Base-by-base conservation (phyloP, 306 rosid genomes). In the Parietaria judaica region DNA sequence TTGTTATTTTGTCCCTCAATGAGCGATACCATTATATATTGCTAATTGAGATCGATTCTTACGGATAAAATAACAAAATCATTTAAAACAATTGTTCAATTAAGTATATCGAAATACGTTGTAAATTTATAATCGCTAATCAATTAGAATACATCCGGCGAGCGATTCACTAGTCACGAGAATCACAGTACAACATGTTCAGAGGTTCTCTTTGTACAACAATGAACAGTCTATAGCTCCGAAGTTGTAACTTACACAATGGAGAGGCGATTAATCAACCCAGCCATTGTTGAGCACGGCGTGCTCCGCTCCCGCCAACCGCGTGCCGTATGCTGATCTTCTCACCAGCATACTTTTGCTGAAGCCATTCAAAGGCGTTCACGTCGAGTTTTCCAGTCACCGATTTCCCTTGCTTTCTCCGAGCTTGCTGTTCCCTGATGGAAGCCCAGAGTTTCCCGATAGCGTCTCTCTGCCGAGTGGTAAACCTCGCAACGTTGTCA, bases 311-410 rank as follows among this genome's bases (percentile, higher is more conserved):
- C 6, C 64, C 88, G 38, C 96, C 96, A 60, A 92, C 96, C 52
- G 99, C 77, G 62, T 70, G 96, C 9, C 96, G 74, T 67, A 92
- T 86, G 78, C 99, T 92, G 73, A 92, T 86, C 83, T 88, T 92
- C 80, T 88, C 99, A 7, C 45, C 64, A 56, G 96, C 84, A 60
- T 86, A 92, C 63, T 86, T 88, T 63, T 86, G 79, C 67, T 86
- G 96, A 68, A 92, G 88, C 94, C 94, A 80, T 66, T 92, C 99
- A 50, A 92, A 92, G 4, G 48, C 90, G 78, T 88, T 92, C 8
- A 86, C 90, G 44, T 92, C 99, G 39, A 92, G 94, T 67, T 92
- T 88, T 60, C 96, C 99, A 35, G 72, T 80, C n/a, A 84, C 83
- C 6, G 99, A 82, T 71, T 82, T 88, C 72, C 99, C 95, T 67